Conservation (phyloP, 2,329 filamentous ascomycete species). For the Uncinocarpus reesii region DNA sequence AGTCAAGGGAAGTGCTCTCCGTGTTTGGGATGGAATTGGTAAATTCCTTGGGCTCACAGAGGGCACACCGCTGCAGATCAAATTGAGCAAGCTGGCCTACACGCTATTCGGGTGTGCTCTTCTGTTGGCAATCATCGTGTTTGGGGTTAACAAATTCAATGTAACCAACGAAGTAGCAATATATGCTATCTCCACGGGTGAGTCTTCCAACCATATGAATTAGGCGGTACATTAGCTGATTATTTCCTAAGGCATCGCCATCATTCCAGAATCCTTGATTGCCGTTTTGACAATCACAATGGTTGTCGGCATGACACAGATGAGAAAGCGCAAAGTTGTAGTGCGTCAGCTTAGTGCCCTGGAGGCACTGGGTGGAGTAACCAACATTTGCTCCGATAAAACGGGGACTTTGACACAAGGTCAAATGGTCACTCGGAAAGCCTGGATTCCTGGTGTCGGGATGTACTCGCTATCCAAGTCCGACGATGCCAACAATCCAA, state of each 20-base stretch:
- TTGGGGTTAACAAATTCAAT: conserved; percentile 49
- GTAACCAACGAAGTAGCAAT: conserved; percentile 49
- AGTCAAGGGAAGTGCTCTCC: conserved; percentile 42
- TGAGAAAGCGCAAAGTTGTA: conserved; percentile 45
- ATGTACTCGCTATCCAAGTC: conserved; percentile 45
- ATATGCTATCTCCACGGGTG: conserved; percentile 47
- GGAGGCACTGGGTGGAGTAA: conserved; percentile 48
- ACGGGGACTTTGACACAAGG: conserved; percentile 47
- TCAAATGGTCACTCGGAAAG: conserved; percentile 52
- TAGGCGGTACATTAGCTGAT: conserved; percentile 15
- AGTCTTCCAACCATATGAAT: conserved; percentile 10
- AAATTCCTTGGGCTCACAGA: conserved; percentile 52
- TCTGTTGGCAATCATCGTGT: conserved; percentile 52
- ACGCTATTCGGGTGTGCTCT: conserved; percentile 64
- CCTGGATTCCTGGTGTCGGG: conserved; percentile 46
- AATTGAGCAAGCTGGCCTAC: conserved; percentile 74
- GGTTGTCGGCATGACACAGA: conserved; percentile 45
- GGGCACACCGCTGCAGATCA: conserved; percentile 75
- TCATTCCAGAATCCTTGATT: conserved; percentile 55
- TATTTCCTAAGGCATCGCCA: conserved; percentile 41
- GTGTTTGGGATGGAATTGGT: conserved; percentile 41
- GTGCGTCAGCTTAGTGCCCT: conserved; percentile 46
- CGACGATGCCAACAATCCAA: conserved; percentile 47
- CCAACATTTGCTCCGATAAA: conserved; percentile 50
- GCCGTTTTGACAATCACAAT: conserved; percentile 54